Conservation (phyloP, 345 rosid species). For the Chamaenerion angustifolium region DNA sequence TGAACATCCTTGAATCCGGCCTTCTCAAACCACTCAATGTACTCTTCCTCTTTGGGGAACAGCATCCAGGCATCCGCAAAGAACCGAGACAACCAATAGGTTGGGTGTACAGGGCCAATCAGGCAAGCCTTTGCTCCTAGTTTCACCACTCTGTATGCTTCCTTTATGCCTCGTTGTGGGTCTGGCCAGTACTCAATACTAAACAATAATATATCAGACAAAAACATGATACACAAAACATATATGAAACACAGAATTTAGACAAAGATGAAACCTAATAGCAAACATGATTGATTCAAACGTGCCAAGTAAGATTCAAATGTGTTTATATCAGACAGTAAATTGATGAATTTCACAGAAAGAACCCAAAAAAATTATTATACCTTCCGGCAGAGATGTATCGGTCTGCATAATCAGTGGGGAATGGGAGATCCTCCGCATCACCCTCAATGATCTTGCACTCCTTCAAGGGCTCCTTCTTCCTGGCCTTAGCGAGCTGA, state of each 20-base stretch:
- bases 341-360: too few relatives aligned
- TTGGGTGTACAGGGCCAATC: constrained; percentile 95
- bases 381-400: constrained; percentile 98
- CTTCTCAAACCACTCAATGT: constrained; percentile 83
- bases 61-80: constrained; percentile 99
- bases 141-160: constrained; percentile 92
- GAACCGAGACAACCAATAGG: constrained; percentile 93
- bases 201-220: constrained; percentile 4
- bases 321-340: too few relatives aligned
- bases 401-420: constrained; percentile 85
- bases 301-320: too few relatives aligned
- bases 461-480: constrained; percentile 89
- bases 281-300: too few relatives aligned
- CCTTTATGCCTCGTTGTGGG: constrained; percentile 91
- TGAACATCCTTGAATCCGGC: constrained; percentile 93
- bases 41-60: constrained; percentile 99
- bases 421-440: constrained; percentile 87
- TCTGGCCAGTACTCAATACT: constrained; percentile 99
- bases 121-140: constrained; percentile 84
- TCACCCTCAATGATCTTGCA: constrained; percentile 91
- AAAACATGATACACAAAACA: too few relatives aligned
- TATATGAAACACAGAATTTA: too few relatives aligned
- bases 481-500: constrained; percentile 92
- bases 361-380: too few relatives aligned
- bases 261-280: too few relatives aligned